Evolutionary conservation across 495 filamentous ascomycete genomes (phyloP).

Genomic region (Collariella sp.): DNA sequence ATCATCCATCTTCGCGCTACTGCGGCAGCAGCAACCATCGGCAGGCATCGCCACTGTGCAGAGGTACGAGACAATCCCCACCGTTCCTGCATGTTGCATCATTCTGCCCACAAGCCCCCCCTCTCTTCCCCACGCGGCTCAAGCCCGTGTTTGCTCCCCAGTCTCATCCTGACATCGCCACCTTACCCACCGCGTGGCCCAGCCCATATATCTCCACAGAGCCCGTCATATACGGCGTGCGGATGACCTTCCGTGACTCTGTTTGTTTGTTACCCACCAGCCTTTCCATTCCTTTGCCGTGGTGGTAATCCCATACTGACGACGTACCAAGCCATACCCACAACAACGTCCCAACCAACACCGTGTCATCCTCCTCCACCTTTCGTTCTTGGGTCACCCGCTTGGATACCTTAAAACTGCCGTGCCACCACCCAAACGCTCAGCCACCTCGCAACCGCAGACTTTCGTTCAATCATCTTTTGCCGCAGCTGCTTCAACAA

Average conservation of each 20-base stretch:
- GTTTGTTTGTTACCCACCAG: no score
- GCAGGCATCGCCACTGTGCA: background rate
- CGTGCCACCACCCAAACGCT: background rate
- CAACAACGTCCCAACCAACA: no score
- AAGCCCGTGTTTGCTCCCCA: background rate
- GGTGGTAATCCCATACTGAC: no score
- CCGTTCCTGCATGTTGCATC: background rate
- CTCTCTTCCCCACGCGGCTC: no score
- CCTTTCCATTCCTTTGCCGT: no score
- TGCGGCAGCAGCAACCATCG: conserved; percentile 3
- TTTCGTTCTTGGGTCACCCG: background rate
- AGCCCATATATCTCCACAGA: background rate
- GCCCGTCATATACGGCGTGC: no score
- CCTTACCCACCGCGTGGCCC: no score
- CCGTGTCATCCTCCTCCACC: no score
- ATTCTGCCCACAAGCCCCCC: background rate
- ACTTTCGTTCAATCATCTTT: conserved; percentile 5
- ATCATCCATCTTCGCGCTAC: conserved; percentile 9
- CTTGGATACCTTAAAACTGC: background rate
- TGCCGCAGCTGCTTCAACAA: conserved; percentile 11
- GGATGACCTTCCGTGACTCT: no score
- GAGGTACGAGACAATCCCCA: conserved; percentile 21
- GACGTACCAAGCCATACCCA: background rate
- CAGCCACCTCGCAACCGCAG: background rate
- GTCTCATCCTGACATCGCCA: background rate